phyloP scores from a whole-genome alignment of 129 eudicot genomes.

The Silybum marianum region DNA sequence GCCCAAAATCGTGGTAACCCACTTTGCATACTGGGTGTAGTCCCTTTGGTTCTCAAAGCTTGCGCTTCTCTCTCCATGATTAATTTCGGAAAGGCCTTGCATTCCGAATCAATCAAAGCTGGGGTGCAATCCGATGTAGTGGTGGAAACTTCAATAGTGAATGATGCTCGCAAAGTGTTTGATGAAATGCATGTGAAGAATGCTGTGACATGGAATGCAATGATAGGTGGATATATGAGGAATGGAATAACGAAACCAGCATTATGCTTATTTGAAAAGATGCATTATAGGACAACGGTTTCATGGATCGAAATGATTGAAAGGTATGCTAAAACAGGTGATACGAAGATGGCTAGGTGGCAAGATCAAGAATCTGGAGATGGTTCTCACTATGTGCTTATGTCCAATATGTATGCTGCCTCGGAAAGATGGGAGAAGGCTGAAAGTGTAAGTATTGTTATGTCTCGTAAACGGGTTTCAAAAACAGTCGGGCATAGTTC shows the following conservation, averaged over 20 bases:
- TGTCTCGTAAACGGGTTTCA: too few relatives aligned
- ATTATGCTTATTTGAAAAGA: conserved; percentile 33
- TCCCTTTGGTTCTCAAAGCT: conserved; percentile 56
- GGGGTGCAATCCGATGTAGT: conserved; percentile 38
- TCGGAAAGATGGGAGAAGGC: too few relatives aligned
- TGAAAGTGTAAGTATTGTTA: too few relatives aligned
- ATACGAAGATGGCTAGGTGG: conserved; percentile 44
- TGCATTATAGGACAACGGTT: conserved; percentile 39
- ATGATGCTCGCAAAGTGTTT: background rate
- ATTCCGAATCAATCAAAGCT: conserved; percentile 44
- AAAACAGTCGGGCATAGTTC: too few relatives aligned
- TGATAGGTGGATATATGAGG: conserved; percentile 56
- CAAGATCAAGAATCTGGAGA: too few relatives aligned
- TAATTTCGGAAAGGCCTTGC: conserved; percentile 38
- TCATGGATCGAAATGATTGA: conserved; percentile 61
- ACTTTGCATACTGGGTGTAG: background rate
- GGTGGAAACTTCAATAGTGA: background rate
- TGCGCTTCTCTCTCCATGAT: conserved; percentile 53
- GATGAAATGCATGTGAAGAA: conserved; percentile 13
- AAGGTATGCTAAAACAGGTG: conserved; percentile 50
- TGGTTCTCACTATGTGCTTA: too few relatives aligned
- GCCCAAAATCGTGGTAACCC: background rate
- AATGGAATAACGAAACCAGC: conserved; percentile 37
- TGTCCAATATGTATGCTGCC: too few relatives aligned
- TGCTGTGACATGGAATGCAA: conserved; percentile 55